A percentile compares a stretch with the other conserved stretches of the same genome.
These are phyloP conservation scores for Collybia mongolica DNA, from an alignment of 768 basidiomycete species.

Conservation along the genomic window DNA sequence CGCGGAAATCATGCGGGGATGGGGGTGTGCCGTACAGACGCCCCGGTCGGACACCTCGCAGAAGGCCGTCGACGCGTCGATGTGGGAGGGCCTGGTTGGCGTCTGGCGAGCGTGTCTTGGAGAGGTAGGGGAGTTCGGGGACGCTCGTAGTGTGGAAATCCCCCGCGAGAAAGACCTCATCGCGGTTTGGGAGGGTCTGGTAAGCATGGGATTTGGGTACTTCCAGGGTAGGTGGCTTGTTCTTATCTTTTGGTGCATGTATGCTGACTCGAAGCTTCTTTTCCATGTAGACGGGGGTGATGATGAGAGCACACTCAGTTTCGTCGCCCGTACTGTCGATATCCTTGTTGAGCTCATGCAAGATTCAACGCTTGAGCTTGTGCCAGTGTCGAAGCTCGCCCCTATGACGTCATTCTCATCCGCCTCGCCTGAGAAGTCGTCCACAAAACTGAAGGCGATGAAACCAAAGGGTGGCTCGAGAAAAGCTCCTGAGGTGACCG, in stretches of 20 bases:
- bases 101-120: constrained; percentile 13
- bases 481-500: neutral
- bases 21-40: constrained; percentile 24
- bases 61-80: constrained; percentile 48
- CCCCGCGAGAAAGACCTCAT: constrained; percentile 33
- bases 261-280: constrained; percentile 5
- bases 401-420: neutral
- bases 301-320: constrained; percentile 38
- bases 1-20: constrained; percentile 53
- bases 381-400: constrained; percentile 16
- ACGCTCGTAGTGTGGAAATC: constrained; percentile 23
- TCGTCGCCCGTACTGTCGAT: constrained; percentile 37
- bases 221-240: constrained; percentile 39
- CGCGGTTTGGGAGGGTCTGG: constrained; percentile 56
- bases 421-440: constrained; percentile 11
- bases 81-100: constrained; percentile 19
- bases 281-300: constrained; percentile 29
- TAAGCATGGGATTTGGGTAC: constrained; percentile 45
- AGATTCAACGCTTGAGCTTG: constrained; percentile 44
- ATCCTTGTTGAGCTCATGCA: constrained; percentile 48
- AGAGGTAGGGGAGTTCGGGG: constrained; percentile 7
- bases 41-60: constrained; percentile 36
- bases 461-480: neutral
- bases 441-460: constrained; percentile 5
- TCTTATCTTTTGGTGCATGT: neutral